phyloP scores from a whole-genome alignment of 306 rosid genomes.

The Dalbergia cultrata region DNA sequence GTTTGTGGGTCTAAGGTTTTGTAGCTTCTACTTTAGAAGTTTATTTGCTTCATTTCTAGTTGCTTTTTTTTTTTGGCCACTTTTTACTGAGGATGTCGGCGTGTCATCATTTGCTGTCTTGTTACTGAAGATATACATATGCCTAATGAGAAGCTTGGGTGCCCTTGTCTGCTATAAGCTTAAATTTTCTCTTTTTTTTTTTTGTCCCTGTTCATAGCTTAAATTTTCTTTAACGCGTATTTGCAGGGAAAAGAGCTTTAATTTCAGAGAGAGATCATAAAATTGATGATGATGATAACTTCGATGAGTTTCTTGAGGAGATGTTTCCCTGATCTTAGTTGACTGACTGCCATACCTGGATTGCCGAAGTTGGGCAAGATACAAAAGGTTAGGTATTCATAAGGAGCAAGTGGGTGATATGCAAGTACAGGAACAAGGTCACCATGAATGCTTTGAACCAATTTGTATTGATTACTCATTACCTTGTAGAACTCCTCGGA shows the following conservation, averaged over 20 bases:
- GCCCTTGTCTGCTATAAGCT: conserved; percentile 28
- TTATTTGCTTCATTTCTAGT: conserved; percentile 26
- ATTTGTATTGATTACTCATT: no score
- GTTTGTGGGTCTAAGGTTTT: conserved; percentile 11
- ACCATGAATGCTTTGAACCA: not conserved
- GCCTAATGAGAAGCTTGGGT: not conserved
- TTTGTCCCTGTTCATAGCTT: not conserved
- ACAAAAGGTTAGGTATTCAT: not conserved
- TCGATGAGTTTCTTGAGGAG: conserved; percentile 84
- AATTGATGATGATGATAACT: conserved; percentile 53
- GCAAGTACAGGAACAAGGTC: not conserved
- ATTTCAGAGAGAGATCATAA: conserved; percentile 57
- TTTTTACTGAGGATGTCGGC: conserved; percentile 10
- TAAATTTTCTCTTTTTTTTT: conserved; percentile 3
- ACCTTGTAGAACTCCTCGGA: no score
- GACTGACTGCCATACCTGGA: conserved; percentile 22
- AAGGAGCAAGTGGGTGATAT: conserved; percentile 12
- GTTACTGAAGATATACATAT: not conserved
- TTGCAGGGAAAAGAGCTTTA: conserved; percentile 72
- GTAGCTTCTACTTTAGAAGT: conserved; percentile 19
- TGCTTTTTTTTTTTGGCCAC: not conserved
- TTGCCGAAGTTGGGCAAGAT: not conserved
- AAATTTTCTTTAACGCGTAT: conserved; percentile 25
- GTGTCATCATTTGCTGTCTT: conserved; percentile 10
- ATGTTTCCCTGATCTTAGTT: conserved; percentile 75